Base-by-base conservation (phyloP, 2,329 filamentous ascomycete species). In the Hymenoscyphus salicellus region DNA sequence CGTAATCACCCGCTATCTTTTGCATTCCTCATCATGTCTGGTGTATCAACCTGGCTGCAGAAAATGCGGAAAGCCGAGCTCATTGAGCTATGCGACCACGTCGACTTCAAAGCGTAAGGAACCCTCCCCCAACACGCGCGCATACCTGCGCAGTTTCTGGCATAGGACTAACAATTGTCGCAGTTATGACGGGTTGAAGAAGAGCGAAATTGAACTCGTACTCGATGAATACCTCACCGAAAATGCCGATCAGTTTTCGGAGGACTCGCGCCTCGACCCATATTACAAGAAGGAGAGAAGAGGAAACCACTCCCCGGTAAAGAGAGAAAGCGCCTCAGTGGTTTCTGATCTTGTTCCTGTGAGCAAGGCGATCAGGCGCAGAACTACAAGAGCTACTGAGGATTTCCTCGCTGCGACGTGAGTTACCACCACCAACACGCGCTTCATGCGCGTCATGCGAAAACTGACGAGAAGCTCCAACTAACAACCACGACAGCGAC, bases 61-160 rank as follows among this genome's bases (percentile, higher is more conserved):
- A 84, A 85, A 77, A 90, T 95, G 84, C 89, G 90, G 81, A 96
- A 96, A 83, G 83, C 83, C 72, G 91, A 94, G 69, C 85, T 97
- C 63, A 78, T 86, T 72, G 89, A 91, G 68, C 82, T 96, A 67
- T 91, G 92, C 65, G 85, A 91, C 70, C 79, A 83, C 57, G 84
- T 90, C 67, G 89, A 89, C 65, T 81, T 94, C 62, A 83, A 86
- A 75, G 85, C 90, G 92, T 96, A 86, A 60, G 64, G 74, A 88
- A 30, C 28, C 84, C 63, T 67, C 3, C 14, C 62, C 60, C 43
- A 32, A 20, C 46, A 60, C 56, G 32, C 30, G 32, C 38, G 60
- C 66, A 63, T 59, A 62, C 38, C 60, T 61, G 46, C 55, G 61
- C 59, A 60, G 41, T 41, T 62, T 26, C 5, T 17, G 20, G 16